phyloP scores from a whole-genome alignment of 2,329 filamentous ascomycete genomes.

The Paecilomyces sp. region DNA sequence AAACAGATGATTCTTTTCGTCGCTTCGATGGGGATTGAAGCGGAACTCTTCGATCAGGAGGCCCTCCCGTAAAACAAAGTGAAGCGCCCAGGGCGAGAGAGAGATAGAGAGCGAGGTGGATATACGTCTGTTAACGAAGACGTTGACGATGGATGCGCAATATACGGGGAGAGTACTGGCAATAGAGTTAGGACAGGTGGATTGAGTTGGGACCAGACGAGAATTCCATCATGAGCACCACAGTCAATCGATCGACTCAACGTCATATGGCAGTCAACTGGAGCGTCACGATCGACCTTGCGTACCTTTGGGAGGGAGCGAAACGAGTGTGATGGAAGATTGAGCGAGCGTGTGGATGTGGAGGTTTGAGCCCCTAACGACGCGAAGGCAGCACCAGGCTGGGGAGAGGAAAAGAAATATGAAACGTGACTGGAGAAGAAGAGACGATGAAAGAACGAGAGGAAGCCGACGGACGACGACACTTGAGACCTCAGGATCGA shows the following conservation, averaged over 20 bases:
- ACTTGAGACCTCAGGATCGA: neutral
- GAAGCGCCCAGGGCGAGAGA: neutral
- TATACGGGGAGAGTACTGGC: neutral
- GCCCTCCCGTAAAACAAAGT: neutral
- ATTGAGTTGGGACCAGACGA: neutral
- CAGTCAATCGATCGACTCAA: neutral
- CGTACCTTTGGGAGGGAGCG: conserved; percentile 1
- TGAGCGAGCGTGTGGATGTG: conserved; percentile 6
- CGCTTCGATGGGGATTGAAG: neutral
- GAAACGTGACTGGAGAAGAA: conserved; percentile 14
- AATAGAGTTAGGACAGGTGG: neutral
- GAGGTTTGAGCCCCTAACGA: conserved; percentile 11
- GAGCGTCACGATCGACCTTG: conserved; percentile 3
- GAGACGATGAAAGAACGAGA: conserved; percentile 7
- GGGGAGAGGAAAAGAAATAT: conserved; percentile 26
- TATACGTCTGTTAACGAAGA: neutral
- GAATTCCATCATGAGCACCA: neutral
- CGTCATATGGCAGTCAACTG: conserved; percentile 1
- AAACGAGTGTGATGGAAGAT: conserved; percentile 8
- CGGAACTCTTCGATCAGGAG: neutral
- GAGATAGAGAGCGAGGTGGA: neutral
- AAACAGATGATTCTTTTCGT: neutral
- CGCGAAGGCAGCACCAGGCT: conserved; percentile 19
- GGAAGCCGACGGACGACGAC: conserved; percentile 1
- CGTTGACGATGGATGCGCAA: neutral